Percentiles rank a stretch among this genome's conserved stretches.
These are phyloP conservation scores for Mucor mucedo DNA, from an alignment of 371 early-diverging fungal genomes.

Conservation along the genomic window DNA sequence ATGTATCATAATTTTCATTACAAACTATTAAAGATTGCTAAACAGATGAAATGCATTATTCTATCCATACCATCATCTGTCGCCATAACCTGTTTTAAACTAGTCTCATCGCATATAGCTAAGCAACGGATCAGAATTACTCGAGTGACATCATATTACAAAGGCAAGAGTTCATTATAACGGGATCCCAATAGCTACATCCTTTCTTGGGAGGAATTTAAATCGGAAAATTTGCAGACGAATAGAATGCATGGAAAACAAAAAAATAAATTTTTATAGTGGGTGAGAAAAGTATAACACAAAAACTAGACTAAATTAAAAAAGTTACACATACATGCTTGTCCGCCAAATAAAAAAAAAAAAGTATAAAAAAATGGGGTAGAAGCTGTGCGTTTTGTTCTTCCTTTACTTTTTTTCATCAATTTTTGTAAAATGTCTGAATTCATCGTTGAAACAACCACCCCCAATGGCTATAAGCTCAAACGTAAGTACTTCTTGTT, in stretches of 20 bases:
- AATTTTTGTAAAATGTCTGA: slow-evolving; percentile 20
- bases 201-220: too few species aligned
- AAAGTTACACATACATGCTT: neutral
- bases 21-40: slow-evolving; percentile 32
- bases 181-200: too few species aligned
- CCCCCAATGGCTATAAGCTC: slow-evolving; percentile 44
- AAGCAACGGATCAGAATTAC: too few species aligned
- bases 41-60: slow-evolving; percentile 54
- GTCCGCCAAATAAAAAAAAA: neutral
- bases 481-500: slow-evolving; percentile 32
- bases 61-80: slow-evolving; percentile 14
- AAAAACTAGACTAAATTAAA: neutral
- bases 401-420: neutral
- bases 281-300: neutral
- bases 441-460: slow-evolving; percentile 34
- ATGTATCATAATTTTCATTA: too few species aligned
- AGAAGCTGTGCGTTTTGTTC: neutral
- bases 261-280: neutral
- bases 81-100: too few species aligned
- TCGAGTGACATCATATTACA: too few species aligned
- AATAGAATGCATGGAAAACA: neutral
- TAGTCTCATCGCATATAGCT: too few species aligned
- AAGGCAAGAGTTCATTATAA: too few species aligned
- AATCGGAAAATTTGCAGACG: too few species aligned
- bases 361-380: neutral